Percentiles rank a stretch among this genome's conserved stretches.
Evolutionary conservation across 2,329 filamentous ascomycete genomes (phyloP).

Genomic region (Aspergillus sp.): DNA sequence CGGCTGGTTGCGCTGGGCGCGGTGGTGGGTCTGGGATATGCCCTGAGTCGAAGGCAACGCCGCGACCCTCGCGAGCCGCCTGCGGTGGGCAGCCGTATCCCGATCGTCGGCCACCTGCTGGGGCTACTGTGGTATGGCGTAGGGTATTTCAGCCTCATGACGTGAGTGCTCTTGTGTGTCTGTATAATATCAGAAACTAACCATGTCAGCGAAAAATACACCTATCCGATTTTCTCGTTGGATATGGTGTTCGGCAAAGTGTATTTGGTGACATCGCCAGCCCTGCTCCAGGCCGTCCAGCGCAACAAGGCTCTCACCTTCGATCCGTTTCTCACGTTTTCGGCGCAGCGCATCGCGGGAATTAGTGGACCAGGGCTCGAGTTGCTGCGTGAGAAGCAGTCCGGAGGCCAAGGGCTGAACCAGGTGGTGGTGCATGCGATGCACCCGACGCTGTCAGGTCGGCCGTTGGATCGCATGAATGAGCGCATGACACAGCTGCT

Average conservation of each 20-base stretch:
- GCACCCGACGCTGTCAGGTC: slow-evolving; percentile 22
- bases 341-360: slow-evolving; percentile 18
- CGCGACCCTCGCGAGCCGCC: slow-evolving; percentile 28
- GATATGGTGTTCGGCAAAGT: slow-evolving; percentile 24
- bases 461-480: slow-evolving; percentile 26
- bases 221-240: slow-evolving; percentile 21
- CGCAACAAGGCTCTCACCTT: slow-evolving; percentile 25
- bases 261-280: slow-evolving; percentile 27
- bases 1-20: too few species aligned
- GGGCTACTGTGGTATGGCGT: slow-evolving; percentile 23
- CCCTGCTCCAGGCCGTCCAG: slow-evolving; percentile 21
- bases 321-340: slow-evolving; percentile 20
- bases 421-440: slow-evolving; percentile 21
- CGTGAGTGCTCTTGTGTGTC: slow-evolving; percentile 9
- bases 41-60: slow-evolving; percentile 4
- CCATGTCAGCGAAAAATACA: slow-evolving; percentile 12
- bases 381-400: slow-evolving; percentile 16
- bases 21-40: too few species aligned
- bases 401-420: slow-evolving; percentile 20
- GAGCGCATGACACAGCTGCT: slow-evolving; percentile 20
- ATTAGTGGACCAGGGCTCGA: slow-evolving; percentile 18
- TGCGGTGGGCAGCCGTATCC: slow-evolving; percentile 16
- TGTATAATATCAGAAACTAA: slow-evolving; percentile 4
- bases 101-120: slow-evolving; percentile 27
- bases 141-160: slow-evolving; percentile 19